phyloP scores from a whole-genome alignment of 371 early-diverging fungal genomes.

The Umbelopsis sp. region DNA sequence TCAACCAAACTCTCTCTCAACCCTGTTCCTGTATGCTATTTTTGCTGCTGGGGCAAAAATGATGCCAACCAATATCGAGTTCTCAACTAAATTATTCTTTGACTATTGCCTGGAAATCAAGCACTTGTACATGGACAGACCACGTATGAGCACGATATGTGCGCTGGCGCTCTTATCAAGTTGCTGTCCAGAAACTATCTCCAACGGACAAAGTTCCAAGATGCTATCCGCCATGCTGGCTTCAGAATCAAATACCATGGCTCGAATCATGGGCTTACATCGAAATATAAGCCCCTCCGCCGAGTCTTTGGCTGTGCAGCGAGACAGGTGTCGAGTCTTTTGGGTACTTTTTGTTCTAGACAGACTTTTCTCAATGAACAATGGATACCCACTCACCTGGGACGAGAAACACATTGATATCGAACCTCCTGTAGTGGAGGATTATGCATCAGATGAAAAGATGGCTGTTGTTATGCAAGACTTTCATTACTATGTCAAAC shows the following conservation, averaged over 20 bases:
- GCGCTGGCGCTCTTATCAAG: neutral
- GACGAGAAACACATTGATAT: slow-evolving; percentile 12
- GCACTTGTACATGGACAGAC: slow-evolving; percentile 7
- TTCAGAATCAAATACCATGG: slow-evolving; percentile 9
- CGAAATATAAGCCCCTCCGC: neutral
- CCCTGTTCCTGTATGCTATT: slow-evolving; percentile 45
- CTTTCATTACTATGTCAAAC: slow-evolving; percentile 4
- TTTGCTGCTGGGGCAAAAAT: slow-evolving; percentile 27
- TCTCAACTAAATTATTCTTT: neutral
- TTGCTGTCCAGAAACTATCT: neutral
- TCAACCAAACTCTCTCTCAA: slow-evolving; percentile 31
- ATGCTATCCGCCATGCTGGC: slow-evolving; percentile 10
- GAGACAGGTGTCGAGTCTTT: slow-evolving; percentile 4
- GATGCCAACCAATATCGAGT: slow-evolving; percentile 12
- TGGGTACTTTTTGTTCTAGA: slow-evolving; percentile 3
- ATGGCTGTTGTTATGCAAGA: neutral
- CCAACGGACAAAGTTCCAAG: slow-evolving; percentile 11
- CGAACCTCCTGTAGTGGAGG: neutral
- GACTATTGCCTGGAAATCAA: slow-evolving; percentile 15
- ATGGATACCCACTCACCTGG: neutral
- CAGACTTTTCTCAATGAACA: neutral
- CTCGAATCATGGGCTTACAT: slow-evolving; percentile 8
- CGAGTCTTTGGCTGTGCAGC: neutral
- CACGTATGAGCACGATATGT: slow-evolving; percentile 3
- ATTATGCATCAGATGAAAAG: neutral